phyloP scores from a whole-genome alignment of 257 asterid species.

The Nicotiana benthamiana region DNA sequence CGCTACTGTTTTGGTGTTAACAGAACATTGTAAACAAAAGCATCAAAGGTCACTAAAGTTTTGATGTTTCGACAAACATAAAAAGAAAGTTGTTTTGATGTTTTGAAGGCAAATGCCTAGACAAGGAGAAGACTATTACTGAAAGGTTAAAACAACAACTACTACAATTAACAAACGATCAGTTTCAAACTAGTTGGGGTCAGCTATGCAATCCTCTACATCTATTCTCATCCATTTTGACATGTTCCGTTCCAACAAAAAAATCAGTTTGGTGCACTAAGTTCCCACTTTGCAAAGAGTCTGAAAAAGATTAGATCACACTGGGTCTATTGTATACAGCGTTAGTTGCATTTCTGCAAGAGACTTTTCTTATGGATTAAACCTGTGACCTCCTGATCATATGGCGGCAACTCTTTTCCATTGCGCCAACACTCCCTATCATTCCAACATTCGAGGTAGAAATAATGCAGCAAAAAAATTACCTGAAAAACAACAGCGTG shows the following conservation, averaged over 20 bases:
- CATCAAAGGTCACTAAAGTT: background rate
- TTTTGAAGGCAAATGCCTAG: background rate
- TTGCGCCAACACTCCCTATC: background rate
- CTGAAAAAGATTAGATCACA: background rate
- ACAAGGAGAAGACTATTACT: background rate
- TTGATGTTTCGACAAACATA: background rate
- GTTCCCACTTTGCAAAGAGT: background rate
- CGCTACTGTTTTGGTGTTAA: background rate
- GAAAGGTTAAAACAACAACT: background rate
- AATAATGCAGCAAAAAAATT: background rate
- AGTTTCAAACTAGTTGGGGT: background rate
- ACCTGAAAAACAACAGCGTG: slow-evolving; percentile 71
- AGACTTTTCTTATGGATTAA: background rate
- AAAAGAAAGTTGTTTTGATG: background rate
- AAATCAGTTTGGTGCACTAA: background rate
- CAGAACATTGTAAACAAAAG: background rate
- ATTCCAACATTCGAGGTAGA: background rate
- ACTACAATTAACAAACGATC: background rate
- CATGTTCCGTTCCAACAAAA: background rate
- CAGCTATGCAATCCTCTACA: background rate
- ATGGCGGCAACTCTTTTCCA: background rate
- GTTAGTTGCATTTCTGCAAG: background rate
- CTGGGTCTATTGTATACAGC: background rate
- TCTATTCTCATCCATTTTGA: background rate
- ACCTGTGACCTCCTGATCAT: background rate